Evolutionary conservation across 192 early-diverging fungal genomes (phyloP), one percentile per base, ranked within the genome.

Genomic region (Podila epigama): DNA sequence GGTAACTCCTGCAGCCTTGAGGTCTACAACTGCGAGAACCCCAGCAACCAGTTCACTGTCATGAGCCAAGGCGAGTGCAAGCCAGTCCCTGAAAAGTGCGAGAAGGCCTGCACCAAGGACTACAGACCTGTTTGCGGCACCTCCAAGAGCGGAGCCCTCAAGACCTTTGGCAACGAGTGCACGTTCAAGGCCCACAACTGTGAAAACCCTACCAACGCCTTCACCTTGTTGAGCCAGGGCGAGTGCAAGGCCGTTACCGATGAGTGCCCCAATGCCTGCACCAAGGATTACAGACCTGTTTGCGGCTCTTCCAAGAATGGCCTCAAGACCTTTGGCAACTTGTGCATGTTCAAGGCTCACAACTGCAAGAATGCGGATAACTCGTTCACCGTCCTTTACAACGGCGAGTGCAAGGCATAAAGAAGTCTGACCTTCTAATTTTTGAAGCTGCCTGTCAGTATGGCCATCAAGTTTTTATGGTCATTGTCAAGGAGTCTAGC

Each of bases 131-230:
- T 48, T 1, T 48, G 44, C 44, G 44, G 44, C 10, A 22, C 25
- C 0, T 22, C 6, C 44, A 22, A 18, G n/a, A 22, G n/a, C 15
- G 44, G 44, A 18, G 44, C n/a, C 7, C 25, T 22, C 44, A 48
- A 48, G 44, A 22, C 25, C 20, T 48, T 48, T 48, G 44, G 44
- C 44, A 48, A 48, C 44, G 44, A 48, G 44, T 48, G 44, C 44
- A 48, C 44, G 1, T 48, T 48, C 44, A 48, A 48, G 44, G 18
- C 25, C n/a, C 44, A 48, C 44, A 48, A 48, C 44, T 48, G 44
- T 10, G 44, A 48, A 22, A 48, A 48, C 2, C 44, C 44, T 22
- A 48, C 44, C 15, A 22, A 48, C n/a, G 44, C 44, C 3, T 48
- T 48, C 44, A 25, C 44, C 11, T 10, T 48, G n/a, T 22, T 22